These are phyloP conservation scores for Colletotrichum camelliae DNA, from an alignment of 2,329 filamentous ascomycete species.

Conservation along the genomic window DNA sequence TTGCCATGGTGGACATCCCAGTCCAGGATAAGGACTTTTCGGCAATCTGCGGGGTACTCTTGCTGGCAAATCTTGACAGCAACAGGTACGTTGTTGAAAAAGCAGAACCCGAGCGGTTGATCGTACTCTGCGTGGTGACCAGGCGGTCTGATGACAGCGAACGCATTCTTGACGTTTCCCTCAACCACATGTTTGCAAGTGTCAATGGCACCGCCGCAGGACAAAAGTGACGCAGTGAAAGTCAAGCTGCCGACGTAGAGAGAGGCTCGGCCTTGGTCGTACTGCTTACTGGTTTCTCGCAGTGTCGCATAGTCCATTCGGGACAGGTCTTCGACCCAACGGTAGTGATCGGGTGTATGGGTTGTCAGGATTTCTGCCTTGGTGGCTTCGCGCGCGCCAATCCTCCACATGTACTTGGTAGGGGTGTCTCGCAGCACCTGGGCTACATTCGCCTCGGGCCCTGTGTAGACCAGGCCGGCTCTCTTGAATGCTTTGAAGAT, in stretches of 20 bases:
- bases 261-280: conserved; percentile 73
- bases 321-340: conserved; percentile 72
- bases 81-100: conserved; percentile 97
- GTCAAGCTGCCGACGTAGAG: conserved; percentile 86
- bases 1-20: conserved; percentile 89
- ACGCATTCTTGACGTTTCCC: conserved; percentile 88
- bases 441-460: conserved; percentile 59
- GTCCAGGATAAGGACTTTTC: conserved; percentile 91
- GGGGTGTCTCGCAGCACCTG: conserved; percentile 58
- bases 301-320: conserved; percentile 67
- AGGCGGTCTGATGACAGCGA: conserved; percentile 92
- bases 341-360: conserved; percentile 78
- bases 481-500: conserved; percentile 91
- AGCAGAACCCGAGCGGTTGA: conserved; percentile 89
- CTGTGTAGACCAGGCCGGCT: conserved; percentile 76
- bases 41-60: conserved; percentile 79
- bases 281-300: conserved; percentile 65
- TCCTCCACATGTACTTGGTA: conserved; percentile 74
- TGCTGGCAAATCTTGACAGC: conserved; percentile 87
- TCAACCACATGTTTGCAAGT: conserved; percentile 90
- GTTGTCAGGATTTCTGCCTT: conserved; percentile 80
- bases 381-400: conserved; percentile 78
- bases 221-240: conserved; percentile 80
- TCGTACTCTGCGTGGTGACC: conserved; percentile 93
- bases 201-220: conserved; percentile 93